Evolutionary conservation across 1,284 basidiomycete species (phyloP).

Genomic region (Papiliotrema laurentii): DNA sequence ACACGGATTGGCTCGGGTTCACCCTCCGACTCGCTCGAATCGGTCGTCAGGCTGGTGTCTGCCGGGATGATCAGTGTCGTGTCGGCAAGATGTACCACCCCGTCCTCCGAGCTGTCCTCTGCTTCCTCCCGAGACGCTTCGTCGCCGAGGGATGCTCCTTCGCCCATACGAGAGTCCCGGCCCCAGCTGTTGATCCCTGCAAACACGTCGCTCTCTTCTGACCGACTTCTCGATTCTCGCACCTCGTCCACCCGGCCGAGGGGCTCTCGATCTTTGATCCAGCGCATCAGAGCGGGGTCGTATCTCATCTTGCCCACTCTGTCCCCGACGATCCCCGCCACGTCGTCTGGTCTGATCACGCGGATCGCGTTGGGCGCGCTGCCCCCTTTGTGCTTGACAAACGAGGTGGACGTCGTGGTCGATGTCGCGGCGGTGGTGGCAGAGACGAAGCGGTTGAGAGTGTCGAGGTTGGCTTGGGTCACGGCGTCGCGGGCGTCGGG

Average conservation of each 20-base stretch:
- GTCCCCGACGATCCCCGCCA: constrained; percentile 60
- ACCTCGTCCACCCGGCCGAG: constrained; percentile 40
- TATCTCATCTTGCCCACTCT: constrained; percentile 80
- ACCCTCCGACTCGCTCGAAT: constrained; percentile 8
- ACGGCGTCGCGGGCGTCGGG: neutral
- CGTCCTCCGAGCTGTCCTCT: constrained; percentile 2
- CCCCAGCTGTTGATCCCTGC: constrained; percentile 74
- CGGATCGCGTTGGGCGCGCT: constrained; percentile 30
- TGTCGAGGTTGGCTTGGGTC: constrained; percentile 50
- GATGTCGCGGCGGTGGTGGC: constrained; percentile 54
- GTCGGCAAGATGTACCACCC: constrained; percentile 1
- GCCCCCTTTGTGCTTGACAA: constrained; percentile 67
- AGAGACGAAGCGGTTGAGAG: constrained; percentile 79
- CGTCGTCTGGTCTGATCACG: constrained; percentile 69
- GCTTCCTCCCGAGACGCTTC: neutral
- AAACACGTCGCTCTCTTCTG: constrained; percentile 70
- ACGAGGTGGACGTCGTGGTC: constrained; percentile 72
- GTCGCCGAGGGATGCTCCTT: neutral
- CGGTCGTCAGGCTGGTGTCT: neutral
- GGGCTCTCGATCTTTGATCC: constrained; percentile 61
- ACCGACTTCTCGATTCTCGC: constrained; percentile 41
- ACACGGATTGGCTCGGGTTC: neutral
- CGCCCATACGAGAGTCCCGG: constrained; percentile 7
- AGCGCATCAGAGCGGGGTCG: constrained; percentile 71
- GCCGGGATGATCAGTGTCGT: constrained; percentile 5